Evolutionary conservation across 441 rosid species (phyloP), one percentile per base, ranked within the genome.

Genomic region (Pelargonium australe): DNA sequence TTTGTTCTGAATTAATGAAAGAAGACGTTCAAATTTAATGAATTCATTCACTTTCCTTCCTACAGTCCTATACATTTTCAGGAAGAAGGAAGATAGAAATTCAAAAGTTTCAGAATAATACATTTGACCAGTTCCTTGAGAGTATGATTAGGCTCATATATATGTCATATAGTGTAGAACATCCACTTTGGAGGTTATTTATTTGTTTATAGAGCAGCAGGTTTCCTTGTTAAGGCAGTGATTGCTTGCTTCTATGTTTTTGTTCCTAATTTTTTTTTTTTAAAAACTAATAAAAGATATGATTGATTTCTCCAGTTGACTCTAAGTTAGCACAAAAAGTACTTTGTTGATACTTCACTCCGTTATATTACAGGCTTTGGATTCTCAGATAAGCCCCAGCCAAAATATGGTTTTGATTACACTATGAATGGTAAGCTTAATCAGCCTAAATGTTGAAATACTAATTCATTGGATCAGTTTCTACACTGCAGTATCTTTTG

Each of bases 361-460:
- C 61, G 65, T 66, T 62, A 64, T 23, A 53, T 55, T 14, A 41
- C 82, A 92, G 98, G 98, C 68, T 93, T 90, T 75, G 97, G 95
- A 34, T 93, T 93, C 83, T 93, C 97, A 9, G 96, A 93, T 75
- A 93, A 89, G 79, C 98, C 97, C 73, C 98, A 93, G 78, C 87
- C 96, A 4, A 84, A 84, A 81, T 87, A 93, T 77, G 96, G 97
- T 72, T 93, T 93, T 75, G 86, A 89, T 84, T 89, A 93, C 78
- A 85, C 90, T 47, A 61, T 93, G 75, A 83, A 72, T 69, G 97
- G 98, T 93, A 90, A 75, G 40, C 69, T 63, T 57, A 74, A 68
- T 47, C 67, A 63, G 63, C 25, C 75, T 65, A 49, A 37, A 49
- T 11, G 37, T 58, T 23, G 10, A 55, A 13, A 43, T 14, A 43